phyloP scores from a whole-genome alignment of 2,329 filamentous ascomycete species.

The Fusarium xylarioides region DNA sequence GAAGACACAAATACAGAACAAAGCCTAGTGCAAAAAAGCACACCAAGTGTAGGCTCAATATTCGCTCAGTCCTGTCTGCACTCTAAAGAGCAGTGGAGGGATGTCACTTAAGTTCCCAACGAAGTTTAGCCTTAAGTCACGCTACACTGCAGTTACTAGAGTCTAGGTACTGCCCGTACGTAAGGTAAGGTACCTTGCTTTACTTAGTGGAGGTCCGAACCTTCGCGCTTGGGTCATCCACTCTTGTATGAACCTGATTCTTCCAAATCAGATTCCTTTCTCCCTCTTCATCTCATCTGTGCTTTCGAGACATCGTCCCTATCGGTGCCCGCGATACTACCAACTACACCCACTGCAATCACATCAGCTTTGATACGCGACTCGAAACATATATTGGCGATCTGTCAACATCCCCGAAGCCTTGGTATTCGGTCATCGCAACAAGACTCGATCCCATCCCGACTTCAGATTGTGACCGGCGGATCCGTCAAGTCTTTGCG shows the following conservation, averaged over 20 bases:
- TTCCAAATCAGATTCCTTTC: slow-evolving; percentile 35
- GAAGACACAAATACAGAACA: slow-evolving; percentile 16
- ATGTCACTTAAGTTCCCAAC: slow-evolving; percentile 25
- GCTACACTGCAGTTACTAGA: slow-evolving; percentile 36
- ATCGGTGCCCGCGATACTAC: slow-evolving; percentile 17
- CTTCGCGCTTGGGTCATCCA: slow-evolving; percentile 35
- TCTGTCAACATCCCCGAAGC: slow-evolving; percentile 29
- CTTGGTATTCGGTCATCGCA: slow-evolving; percentile 29
- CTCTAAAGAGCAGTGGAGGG: slow-evolving; percentile 21
- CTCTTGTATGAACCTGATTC: slow-evolving; percentile 23
- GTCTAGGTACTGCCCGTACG: slow-evolving; percentile 9
- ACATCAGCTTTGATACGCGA: slow-evolving; percentile 25
- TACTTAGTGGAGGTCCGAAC: background rate
- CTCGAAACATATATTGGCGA: slow-evolving; percentile 18
- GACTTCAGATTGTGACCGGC: slow-evolving; percentile 34
- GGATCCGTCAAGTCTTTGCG: slow-evolving; percentile 14
- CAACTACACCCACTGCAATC: slow-evolving; percentile 18
- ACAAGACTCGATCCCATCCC: slow-evolving; percentile 22
- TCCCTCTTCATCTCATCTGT: slow-evolving; percentile 31
- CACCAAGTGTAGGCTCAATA: slow-evolving; percentile 8
- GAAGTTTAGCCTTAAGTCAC: slow-evolving; percentile 35
- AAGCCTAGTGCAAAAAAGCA: background rate
- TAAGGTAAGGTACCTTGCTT: background rate
- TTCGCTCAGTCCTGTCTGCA: slow-evolving; percentile 8
- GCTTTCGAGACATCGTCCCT: slow-evolving; percentile 29